Base-by-base conservation (phyloP, 805 yeast species). In the Debaryomyces tyrocola region DNA sequence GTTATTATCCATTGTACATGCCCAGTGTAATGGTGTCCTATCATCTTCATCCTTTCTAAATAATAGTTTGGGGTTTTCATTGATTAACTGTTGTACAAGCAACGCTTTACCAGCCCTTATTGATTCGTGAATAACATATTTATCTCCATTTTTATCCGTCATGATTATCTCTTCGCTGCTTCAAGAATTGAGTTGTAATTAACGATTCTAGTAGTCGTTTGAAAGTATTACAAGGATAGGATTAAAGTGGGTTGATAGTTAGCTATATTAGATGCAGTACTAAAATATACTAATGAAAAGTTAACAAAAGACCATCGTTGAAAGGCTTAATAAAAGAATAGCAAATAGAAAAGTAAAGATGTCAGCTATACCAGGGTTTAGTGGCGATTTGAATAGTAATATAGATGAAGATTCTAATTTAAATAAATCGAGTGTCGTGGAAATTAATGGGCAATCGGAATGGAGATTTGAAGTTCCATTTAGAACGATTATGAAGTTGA, bases 11-110 rank as follows among this genome's bases (percentile, higher is more conserved):
- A 75, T 75, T 1, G 96, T 80, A 21, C 84, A 80, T 1, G 97
- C 96, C 97, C 97, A 91, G 62, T 89, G 95, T 40, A 90, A 67
- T 2, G 96, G 86, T 2, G 87, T 82, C 52, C 97, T 75, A 1
- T 83, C 84, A 58, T 90, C 97, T 2, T 74, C 77, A 62, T 91
- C 97, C 49, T 63, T 72, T 12, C 57, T 43, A 2, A 75, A 54
- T 0, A 79, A 77, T 11, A 71, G 58, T 28, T 73, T 68, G 6
- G 89, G 85, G 40, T 78, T 63, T 18, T 75, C 69, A 9, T 67
- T 64, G 4, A 88, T 58, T 1, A 85, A 56, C 2, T 75, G 74
- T 49, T 74, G 73, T 10, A 82, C 88, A 5, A 75, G 68, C 15
- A 74, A 63, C 3, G 70, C 56, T 39, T 87, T 76, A 36, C 83